Percentiles rank a stretch among this genome's conserved stretches.
phyloP scores from a whole-genome alignment of 2,329 filamentous ascomycete species.

The Diaporthe humulicola region DNA sequence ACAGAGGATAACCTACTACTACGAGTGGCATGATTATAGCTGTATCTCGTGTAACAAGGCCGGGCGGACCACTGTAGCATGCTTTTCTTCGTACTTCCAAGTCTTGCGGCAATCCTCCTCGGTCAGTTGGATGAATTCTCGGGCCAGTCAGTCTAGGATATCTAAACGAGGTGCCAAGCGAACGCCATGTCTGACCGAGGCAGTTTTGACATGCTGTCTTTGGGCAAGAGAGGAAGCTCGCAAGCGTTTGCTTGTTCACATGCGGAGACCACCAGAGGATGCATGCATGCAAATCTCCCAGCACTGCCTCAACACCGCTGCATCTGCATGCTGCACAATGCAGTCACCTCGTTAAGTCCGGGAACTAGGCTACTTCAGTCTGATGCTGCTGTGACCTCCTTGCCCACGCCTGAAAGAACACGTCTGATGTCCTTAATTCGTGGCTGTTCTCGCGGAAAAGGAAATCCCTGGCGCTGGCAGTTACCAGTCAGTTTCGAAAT shows the following conservation, averaged over 20 bases:
- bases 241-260: background rate
- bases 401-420: background rate
- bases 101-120: no score
- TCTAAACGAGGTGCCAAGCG: no score
- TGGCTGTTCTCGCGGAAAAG: no score
- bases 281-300: background rate
- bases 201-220: background rate
- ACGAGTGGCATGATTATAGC: no score
- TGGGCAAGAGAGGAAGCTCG: background rate
- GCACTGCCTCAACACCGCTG: constrained; percentile 2
- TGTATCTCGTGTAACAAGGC: no score
- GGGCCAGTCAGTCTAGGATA: no score
- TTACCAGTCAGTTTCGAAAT: background rate
- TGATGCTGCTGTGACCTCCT: background rate
- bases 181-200: background rate
- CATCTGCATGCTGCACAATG: constrained; percentile 11
- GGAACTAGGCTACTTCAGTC: background rate
- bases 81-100: no score
- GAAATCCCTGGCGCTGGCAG: background rate
- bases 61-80: no score
- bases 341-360: background rate
- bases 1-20: no score
- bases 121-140: no score
- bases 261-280: background rate
- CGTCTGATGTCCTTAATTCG: background rate